A percentile compares a stretch with the other conserved stretches of the same genome.
These are phyloP conservation scores for Piper betle DNA, from an alignment of 164 flowering plant species.

Conservation along the genomic window DNA sequence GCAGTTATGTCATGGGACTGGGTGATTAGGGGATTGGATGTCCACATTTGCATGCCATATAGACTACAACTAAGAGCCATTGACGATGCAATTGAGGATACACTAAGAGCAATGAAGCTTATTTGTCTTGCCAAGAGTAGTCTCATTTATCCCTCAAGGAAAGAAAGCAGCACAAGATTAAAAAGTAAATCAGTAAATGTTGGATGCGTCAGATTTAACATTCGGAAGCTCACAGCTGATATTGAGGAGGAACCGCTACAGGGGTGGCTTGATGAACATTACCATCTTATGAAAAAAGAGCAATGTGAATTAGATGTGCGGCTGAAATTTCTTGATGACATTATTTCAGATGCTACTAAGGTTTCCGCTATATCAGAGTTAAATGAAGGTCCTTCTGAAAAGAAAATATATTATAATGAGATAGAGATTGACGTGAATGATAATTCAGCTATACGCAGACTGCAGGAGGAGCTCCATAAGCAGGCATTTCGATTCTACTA, in stretches of 20 bases:
- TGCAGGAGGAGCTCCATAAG: constrained; percentile 65
- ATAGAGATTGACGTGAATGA: constrained; percentile 60
- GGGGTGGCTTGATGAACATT: constrained; percentile 99
- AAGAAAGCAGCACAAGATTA: constrained; percentile 47
- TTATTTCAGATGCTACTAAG: constrained; percentile 26
- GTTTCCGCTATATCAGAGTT: constrained; percentile 33
- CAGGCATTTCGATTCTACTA: constrained; percentile 78
- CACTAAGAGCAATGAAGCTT: constrained; percentile 79
- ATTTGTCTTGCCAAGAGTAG: constrained; percentile 51
- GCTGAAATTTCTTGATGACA: constrained; percentile 68
- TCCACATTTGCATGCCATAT: constrained; percentile 92
- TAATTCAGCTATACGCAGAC: constrained; percentile 34
- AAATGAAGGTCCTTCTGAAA: constrained; percentile 31
- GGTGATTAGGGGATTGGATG: constrained; percentile 91
- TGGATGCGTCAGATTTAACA: constrained; percentile 64
- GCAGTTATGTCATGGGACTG: constrained; percentile 70
- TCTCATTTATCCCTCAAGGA: constrained; percentile 48
- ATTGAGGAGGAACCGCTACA: constrained; percentile 98
- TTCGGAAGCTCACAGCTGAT: constrained; percentile 73
- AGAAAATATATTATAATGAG: constrained; percentile 36
- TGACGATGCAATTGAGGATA: constrained; percentile 96
- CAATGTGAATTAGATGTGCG: constrained; percentile 85
- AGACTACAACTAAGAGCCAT: constrained; percentile 91
- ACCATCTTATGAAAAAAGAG: constrained; percentile 71
- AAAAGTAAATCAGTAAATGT: constrained; percentile 47